These are phyloP conservation scores for Euphorbia tirucalli DNA, from an alignment of 345 rosid species.

Conservation along the genomic window DNA sequence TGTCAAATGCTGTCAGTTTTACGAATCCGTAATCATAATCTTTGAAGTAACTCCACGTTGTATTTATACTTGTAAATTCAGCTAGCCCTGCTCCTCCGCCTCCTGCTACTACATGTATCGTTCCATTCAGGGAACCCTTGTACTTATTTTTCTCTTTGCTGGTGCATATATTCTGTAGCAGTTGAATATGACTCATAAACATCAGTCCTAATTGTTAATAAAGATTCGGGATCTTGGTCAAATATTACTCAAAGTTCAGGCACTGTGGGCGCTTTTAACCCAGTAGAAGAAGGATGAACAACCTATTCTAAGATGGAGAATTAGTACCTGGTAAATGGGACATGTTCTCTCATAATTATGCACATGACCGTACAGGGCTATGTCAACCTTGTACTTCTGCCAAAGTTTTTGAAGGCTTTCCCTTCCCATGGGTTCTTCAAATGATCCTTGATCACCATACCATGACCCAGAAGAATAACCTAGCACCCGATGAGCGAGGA, in stretches of 20 bases:
- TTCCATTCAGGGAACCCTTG: slow-evolving; percentile 52
- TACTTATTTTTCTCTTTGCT: slow-evolving; percentile 45
- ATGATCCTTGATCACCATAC: slow-evolving; percentile 56
- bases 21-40: slow-evolving; percentile 44
- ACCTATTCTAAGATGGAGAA: background rate
- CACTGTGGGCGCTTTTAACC: background rate
- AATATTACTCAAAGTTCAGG: background rate
- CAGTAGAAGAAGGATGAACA: background rate
- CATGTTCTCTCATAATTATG: slow-evolving; percentile 79
- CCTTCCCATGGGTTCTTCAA: slow-evolving; percentile 69
- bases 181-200: background rate
- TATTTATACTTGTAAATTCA: slow-evolving; percentile 40
- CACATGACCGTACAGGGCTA: slow-evolving; percentile 66
- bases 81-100: slow-evolving; percentile 68
- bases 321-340: slow-evolving; percentile 64
- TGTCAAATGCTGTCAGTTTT: slow-evolving; percentile 57
- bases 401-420: slow-evolving; percentile 66
- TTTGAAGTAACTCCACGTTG: slow-evolving; percentile 53
- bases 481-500: slow-evolving; percentile 65
- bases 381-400: slow-evolving; percentile 78
- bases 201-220: background rate
- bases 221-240: background rate
- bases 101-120: slow-evolving; percentile 72
- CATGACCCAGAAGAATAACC: slow-evolving; percentile 54
- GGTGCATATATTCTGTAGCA: slow-evolving; percentile 56